phyloP scores from a whole-genome alignment of 176 grass and related monocot genomes.

The sorghum (Sorghum bicolor) region Sorghum_bicolor_NCBIv3 NC_012872.2:11754501-11755000 shows the following conservation, averaged over 20 bases:
- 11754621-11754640: not conserved
- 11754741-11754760: not conserved
- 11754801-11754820: not conserved
- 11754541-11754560: not conserved
- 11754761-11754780: not conserved
- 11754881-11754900: not conserved
- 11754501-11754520: not conserved
- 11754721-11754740: not conserved
- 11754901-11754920: not conserved
- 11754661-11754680: not conserved
- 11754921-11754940: not conserved
- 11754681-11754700: not conserved
- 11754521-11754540: not conserved
- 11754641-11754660: not conserved
- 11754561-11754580: not conserved
- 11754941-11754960: not conserved
- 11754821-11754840: not conserved
- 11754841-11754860: not conserved
- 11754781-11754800: not conserved
- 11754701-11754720: not conserved
- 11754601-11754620: not conserved
- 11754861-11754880: not conserved
- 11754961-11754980: slow-evolving; percentile 5
- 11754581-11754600: not conserved
- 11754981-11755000: not conserved